These are phyloP conservation scores for Nakaseomyces sp. DNA, from an alignment of 1,139 yeast species.

Conservation along the genomic window DNA sequence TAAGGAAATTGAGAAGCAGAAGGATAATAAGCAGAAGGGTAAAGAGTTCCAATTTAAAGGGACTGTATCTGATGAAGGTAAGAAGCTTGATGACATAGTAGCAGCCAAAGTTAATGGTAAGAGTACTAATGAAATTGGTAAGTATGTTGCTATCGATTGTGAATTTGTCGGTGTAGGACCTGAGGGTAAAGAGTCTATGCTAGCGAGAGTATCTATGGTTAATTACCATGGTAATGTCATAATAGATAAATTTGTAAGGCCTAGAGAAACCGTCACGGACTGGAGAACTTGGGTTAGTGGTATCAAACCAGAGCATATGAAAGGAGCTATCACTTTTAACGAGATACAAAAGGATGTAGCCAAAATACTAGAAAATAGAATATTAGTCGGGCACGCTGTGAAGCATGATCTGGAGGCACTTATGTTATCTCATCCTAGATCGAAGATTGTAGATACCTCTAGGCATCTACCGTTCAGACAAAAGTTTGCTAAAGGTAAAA, in stretches of 20 bases:
- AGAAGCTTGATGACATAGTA: slow-evolving; percentile 2
- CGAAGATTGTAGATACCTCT: slow-evolving; percentile 67
- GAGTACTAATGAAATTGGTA: slow-evolving; percentile 44
- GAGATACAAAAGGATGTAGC: slow-evolving; percentile 56
- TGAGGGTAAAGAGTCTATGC: slow-evolving; percentile 56
- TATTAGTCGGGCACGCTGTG: slow-evolving; percentile 80
- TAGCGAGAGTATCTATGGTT: slow-evolving; percentile 83
- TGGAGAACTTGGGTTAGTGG: slow-evolving; percentile 97
- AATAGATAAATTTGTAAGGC: slow-evolving; percentile 67
- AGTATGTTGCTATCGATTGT: slow-evolving; percentile 77
- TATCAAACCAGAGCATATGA: slow-evolving; percentile 60
- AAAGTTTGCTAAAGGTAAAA: slow-evolving; percentile 48
- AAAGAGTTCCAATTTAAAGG: slow-evolving; percentile 19
- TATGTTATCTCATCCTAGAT: slow-evolving; percentile 56
- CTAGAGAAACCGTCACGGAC: slow-evolving; percentile 68
- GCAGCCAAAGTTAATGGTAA: slow-evolving; percentile 11
- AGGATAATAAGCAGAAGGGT: slow-evolving; percentile 21
- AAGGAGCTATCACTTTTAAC: slow-evolving; percentile 52
- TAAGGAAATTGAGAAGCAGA: slow-evolving; percentile 21
- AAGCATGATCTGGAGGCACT: slow-evolving; percentile 68
- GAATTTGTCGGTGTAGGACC: slow-evolving; percentile 90
- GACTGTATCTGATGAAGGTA: slow-evolving; percentile 6
- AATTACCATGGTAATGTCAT: slow-evolving; percentile 69
- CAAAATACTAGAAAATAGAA: slow-evolving; percentile 40
- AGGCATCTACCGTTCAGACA: slow-evolving; percentile 49